Base-by-base conservation (phyloP, 2,329 filamentous ascomycete species). In the Apiospora marii region DNA sequence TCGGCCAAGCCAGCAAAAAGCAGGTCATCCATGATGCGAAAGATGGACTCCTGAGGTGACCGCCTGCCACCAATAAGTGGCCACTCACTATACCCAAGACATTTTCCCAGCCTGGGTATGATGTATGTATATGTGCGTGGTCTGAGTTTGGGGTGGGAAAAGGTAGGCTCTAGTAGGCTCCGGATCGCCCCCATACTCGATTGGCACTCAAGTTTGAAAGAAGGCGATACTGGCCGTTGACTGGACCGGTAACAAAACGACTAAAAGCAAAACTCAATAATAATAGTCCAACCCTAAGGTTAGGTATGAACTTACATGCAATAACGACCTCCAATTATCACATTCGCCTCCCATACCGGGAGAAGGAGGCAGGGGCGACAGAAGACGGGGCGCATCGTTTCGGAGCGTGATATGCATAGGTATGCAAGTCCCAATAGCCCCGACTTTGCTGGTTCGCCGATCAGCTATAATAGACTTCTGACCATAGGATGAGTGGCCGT, bases 391-490 rank as follows among this genome's bases (percentile, higher is more conserved):
- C 8, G 30, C 58, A 64, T 64, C 53, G 53, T 34, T 61, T 58
- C 14, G 16, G 27, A 61, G 27, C 10, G 53, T 12, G 14, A 30
- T 53, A 12, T 58, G 27, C 24, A 51, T n/a, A n/a, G n/a, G n/a
- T n/a, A n/a, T n/a, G n/a, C 37, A 41, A 10, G 10, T 41, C 37
- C 37, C 37, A 41, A 41, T 41, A 41, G 37, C 51, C 30, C 14
- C 6, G 30, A 27, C 51, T 19, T 27, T n/a, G 14, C 64, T 46
- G 37, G 44, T 44, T 68, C 34, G 67, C 67, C 27, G 67, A 68
- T 48, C 67, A 68, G 58, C 58, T 64, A 64, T 64, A 64, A 41
- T 64, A 64, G 58, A 64, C 58, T 41, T 64, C 58, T 41, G 19
- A 64, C 58, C 34, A 22, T 64, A 19, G 16, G 19, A 22, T 8